Evolutionary conservation across 2,329 filamentous ascomycete species (phyloP).

Genomic region (Kalaharituber pfeilii): DNA sequence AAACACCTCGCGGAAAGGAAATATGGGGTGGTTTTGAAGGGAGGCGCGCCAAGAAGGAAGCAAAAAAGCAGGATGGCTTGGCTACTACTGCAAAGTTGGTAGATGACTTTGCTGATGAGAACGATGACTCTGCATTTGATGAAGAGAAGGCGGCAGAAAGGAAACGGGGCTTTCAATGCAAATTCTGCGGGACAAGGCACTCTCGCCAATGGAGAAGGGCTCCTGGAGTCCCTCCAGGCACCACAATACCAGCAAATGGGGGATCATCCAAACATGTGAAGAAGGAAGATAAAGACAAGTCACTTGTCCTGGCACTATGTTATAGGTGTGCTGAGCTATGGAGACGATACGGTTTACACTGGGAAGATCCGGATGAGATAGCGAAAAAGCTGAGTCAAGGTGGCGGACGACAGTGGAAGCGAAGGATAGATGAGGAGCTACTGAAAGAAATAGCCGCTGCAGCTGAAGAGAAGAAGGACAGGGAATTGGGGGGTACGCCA

Average conservation of each 20-base stretch:
- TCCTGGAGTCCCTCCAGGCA: slow-evolving; percentile 55
- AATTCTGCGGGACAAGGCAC: slow-evolving; percentile 65
- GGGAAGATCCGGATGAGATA: slow-evolving; percentile 84
- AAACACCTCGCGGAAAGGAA: slow-evolving; percentile 64
- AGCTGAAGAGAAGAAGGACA: slow-evolving; percentile 37
- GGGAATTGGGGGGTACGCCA: slow-evolving; percentile 11
- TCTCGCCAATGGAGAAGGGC: slow-evolving; percentile 87
- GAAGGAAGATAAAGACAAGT: slow-evolving; percentile 48
- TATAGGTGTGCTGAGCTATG: slow-evolving; percentile 80
- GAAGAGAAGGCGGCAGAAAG: slow-evolving; percentile 61
- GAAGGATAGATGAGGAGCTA: slow-evolving; percentile 80
- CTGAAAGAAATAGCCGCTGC: slow-evolving; percentile 52
- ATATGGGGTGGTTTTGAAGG: slow-evolving; percentile 82
- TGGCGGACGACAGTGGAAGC: slow-evolving; percentile 68
- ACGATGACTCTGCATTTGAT: slow-evolving; percentile 93
- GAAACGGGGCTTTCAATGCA: slow-evolving; percentile 79
- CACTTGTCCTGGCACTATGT: slow-evolving; percentile 68
- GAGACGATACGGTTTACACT: slow-evolving; percentile 90
- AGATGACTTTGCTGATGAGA: slow-evolving; percentile 80
- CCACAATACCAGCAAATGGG: slow-evolving; percentile 46
- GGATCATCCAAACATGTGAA: slow-evolving; percentile 38
- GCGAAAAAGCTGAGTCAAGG: slow-evolving; percentile 68
- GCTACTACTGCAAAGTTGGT: slow-evolving; percentile 53
- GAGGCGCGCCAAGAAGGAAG: slow-evolving; percentile 78
- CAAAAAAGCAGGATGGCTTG: slow-evolving; percentile 44